Evolutionary conservation across 2,329 filamentous ascomycete species (phyloP).

Genomic region (Phialemoniopsis sp.): DNA sequence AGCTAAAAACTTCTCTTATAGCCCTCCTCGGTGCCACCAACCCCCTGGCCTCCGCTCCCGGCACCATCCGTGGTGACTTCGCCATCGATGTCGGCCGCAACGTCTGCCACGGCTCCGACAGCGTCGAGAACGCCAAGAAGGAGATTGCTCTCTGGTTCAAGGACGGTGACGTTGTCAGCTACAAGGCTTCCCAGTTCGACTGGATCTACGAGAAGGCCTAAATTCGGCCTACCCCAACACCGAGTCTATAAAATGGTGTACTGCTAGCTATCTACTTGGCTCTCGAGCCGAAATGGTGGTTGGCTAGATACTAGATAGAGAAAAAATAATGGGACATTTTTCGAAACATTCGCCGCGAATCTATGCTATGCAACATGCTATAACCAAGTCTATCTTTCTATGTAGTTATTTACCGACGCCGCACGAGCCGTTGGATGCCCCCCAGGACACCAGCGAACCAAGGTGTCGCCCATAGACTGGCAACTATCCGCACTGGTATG

Average conservation of each 20-base stretch:
- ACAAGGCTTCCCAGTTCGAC: constrained; percentile 79
- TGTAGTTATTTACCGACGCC: no score
- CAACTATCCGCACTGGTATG: constrained; percentile 69
- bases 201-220: constrained; percentile 95
- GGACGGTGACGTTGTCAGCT: constrained; percentile 77
- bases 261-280: no score
- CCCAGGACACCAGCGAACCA: constrained; percentile 74
- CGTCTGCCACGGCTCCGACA: constrained; percentile 99
- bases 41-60: constrained; percentile 88
- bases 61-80: constrained; percentile 87
- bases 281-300: no score
- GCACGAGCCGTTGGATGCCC: no score
- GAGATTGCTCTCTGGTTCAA: constrained; percentile 99
- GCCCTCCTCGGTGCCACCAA: constrained; percentile 98
- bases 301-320: no score
- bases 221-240: constrained; percentile 12
- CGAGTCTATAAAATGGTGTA: no score
- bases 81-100: constrained; percentile 91
- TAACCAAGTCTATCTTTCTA: no score
- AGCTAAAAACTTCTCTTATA: constrained; percentile 24
- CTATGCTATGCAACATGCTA: no score
- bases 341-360: no score
- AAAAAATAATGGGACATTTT: no score
- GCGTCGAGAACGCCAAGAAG: constrained; percentile 98
- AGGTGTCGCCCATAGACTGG: constrained; percentile 85